Evolutionary conservation across 495 filamentous ascomycete genomes (phyloP), one percentile per base, ranked within the genome.

Genomic region (Aspergillus diversus): DNA sequence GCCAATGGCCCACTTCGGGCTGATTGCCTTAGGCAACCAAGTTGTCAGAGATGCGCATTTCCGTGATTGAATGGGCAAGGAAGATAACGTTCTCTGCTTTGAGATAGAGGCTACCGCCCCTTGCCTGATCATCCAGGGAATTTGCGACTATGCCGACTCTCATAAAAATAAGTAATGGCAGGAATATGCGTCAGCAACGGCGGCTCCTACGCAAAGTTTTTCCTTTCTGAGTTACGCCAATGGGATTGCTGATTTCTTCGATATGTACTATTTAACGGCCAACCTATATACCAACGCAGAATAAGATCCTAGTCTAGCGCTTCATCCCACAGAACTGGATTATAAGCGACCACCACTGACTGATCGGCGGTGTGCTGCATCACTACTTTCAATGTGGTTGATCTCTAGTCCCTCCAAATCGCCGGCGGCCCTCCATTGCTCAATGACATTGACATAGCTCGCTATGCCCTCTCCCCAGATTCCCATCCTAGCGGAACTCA

Each of bases 381-480:
- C 21, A 2, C 21, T 27, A 27, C 21, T 27, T 27, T 27, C 21
- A 55, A 37, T 33, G 7, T 16, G 37, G 5, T n/a, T 37, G 8
- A 55, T 15, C 32, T 55, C 52, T 33, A 55, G 32, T 7, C 32
- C 31, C 0, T 17, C n/a, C 52, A 55, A 13, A 1, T 37, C 32
- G 13, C 15, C 32, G 31, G 6, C 9, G n/a, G 9, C 34, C 52
- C 49, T 60, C 58, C 58, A 60, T 7, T 5, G n/a, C 34, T 60
- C 48, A 2, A 60, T 8, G 4, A 33, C 3, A 13, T 55, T 16
- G 5, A 69, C 42, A 37, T 57, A 73, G 43, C 33, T 54, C 11
- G 42, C 53, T 2, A 71, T 60, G 8, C 70, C 69, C 13, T 50
- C 56, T 21, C 64, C 68, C 69, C 69, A 74, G 2, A 54, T 11